Evolutionary conservation across 495 filamentous ascomycete genomes (phyloP), one percentile per base, ranked within the genome.

Genomic region (Penicillium bovifimosum): DNA sequence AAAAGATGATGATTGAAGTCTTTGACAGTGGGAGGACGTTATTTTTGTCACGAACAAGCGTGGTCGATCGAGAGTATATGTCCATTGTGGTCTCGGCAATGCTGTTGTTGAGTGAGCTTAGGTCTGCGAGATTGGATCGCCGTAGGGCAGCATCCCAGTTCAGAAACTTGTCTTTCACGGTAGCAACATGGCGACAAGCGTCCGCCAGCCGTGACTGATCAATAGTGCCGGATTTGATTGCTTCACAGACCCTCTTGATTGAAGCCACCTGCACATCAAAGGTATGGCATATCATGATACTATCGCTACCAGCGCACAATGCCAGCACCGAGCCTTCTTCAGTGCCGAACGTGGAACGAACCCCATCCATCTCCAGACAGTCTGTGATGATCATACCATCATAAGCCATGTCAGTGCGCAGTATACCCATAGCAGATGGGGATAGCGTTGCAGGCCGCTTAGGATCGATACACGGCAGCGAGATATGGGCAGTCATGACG

Each of bases 201-300:
- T 73, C 58, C 27, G 69, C 59, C 13, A 79, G 54, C 5, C 64
- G 62, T 3, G 60, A 55, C 34, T 52, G 18, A 1, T 61, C 47
- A 28, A 79, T 47, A 6, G 61, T 50, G 5, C 73, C 75, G 32
- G 66, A 66, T 36, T 68, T 51, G 1, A 77, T 59, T 9, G 75
- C 76, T 47, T 73, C 50, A 34, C 63, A 57, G 2, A 79, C 67
- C 16, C 60, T 54, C 36, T 70, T 63, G 24, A 79, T 74, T 3
- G 76, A 72, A 5, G 54, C 68, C 9, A 74, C 61, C 44, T 79
- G 76, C 24, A 72, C 73, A 9, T 62, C 57, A 47, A 71, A 76
- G 7, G 76, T 79, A 55, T 79, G 76, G 47, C 75, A 79, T 9
- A 79, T 65, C 75, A 77, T 77, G 11, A 75, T 62, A 31, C 75